A percentile compares a stretch with the other conserved stretches of the same genome.
These are phyloP conservation scores for Erysimum cheiranthoides DNA, from an alignment of 345 rosid genomes.

Conservation along the genomic window DNA sequence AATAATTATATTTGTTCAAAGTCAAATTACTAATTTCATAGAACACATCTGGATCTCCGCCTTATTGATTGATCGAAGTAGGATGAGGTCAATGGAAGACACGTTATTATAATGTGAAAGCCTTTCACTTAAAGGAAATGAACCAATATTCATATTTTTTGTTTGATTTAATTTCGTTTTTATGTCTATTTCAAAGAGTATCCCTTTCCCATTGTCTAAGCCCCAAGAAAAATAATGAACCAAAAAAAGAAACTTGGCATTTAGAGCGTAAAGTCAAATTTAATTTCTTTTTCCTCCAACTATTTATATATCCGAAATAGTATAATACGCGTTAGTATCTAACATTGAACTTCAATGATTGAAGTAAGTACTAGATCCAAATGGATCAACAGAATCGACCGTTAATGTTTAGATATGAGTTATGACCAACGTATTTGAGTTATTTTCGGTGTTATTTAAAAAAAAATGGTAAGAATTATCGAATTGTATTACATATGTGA, in stretches of 20 bases:
- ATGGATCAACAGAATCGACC: background rate
- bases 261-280: background rate
- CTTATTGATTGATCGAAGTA: constrained; percentile 16
- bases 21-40: constrained; percentile 20
- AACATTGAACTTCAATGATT: no score
- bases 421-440: background rate
- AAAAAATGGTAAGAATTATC: background rate
- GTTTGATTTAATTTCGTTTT: background rate
- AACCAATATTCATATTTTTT: constrained; percentile 37
- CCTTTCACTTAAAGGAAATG: constrained; percentile 13
- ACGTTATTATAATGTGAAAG: constrained; percentile 44
- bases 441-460: background rate
- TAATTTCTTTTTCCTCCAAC: background rate
- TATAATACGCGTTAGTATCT: background rate
- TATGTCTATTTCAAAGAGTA: background rate
- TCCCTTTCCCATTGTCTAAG: constrained; percentile 18
- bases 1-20: background rate
- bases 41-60: constrained; percentile 10
- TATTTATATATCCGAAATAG: background rate
- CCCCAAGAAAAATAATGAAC: background rate
- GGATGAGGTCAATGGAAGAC: constrained; percentile 37
- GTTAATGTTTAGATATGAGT: background rate
- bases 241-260: background rate
- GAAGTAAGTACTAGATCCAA: background rate
- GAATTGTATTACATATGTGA: background rate